Conservation (phyloP, 2,329 filamentous ascomycete species). For the Dryadomyces quercivorus region DNA sequence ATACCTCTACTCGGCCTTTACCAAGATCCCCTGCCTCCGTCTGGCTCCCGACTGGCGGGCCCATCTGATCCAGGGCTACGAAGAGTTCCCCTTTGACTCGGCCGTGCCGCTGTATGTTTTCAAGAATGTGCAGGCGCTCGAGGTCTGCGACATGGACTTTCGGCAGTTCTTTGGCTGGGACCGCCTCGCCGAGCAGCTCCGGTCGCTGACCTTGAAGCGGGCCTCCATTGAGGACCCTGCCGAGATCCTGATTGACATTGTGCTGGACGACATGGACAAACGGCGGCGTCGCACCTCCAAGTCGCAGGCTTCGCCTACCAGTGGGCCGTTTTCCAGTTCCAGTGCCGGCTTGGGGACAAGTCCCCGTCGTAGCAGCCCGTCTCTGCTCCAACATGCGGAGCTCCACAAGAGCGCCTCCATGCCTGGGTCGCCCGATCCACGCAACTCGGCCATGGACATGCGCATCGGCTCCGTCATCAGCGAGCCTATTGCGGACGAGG, state of each 20-base stretch:
- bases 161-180: conserved; percentile 98
- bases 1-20: conserved; percentile 96
- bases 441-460: conserved; percentile 34
- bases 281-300: conserved; percentile 80
- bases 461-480: conserved; percentile 48
- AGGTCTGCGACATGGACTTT: conserved; percentile 92
- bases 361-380: conserved; percentile 52
- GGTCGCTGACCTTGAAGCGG: conserved; percentile 78
- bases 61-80: conserved; percentile 79
- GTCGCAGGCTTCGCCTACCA: conserved; percentile 65
- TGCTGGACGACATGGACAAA: conserved; percentile 93
- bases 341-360: conserved; percentile 24
- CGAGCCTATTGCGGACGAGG: conserved; percentile 27
- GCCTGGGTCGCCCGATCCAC: conserved; percentile 48
- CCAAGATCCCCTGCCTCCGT: conserved; percentile 87
- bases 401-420: conserved; percentile 54
- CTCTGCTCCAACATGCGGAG: conserved; percentile 47
- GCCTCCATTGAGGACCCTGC: conserved; percentile 80
- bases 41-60: conserved; percentile 89
- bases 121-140: conserved; percentile 89
- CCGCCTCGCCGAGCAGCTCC: conserved; percentile 77
- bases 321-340: conserved; percentile 34
- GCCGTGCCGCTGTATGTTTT: conserved; percentile 94
- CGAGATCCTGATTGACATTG: conserved; percentile 83
- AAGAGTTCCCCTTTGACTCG: conserved; percentile 96